Base-by-base conservation (phyloP, 257 asterid genomes). In the Linderniella brevidens region DNA sequence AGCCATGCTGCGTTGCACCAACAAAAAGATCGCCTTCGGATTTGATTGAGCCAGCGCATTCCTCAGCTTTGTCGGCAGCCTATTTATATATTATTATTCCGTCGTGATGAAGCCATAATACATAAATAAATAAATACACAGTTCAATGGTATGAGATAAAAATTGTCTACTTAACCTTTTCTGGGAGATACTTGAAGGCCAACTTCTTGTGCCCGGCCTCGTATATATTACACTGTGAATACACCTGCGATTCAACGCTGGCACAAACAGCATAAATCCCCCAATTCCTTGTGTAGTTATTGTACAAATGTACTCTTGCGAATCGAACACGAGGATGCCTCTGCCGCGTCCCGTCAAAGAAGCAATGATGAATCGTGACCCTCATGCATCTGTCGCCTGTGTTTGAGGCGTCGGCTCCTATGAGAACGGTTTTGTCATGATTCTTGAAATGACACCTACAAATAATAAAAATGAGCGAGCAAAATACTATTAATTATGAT, bases 331-430 rank as follows among this genome's bases (percentile, higher is more conserved):
- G 79, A 16, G 96, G 96, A 46, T 86, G 92, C 15, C 96, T 58
- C 68, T 86, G 96, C 35, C 80, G 61, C 4, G 97, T 86, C 56
- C 94, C 97, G 49, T 86, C 73, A 17, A 86, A 86, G 68, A 82
- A 82, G 48, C 97, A 82, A 58, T 86, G 97, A 68, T 86, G 97
- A 55, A 86, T 73, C 12, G 93, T 86, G 32, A 82, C 82, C n/a
- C 72, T 52, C 8, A 86, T 86, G 62, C 82, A 67, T 68, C 94
- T 65, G 42, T 86, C 96, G 0, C 67, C 67, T 3, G 63, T 63
- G 58, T 79, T 54, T 7, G 80, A 70, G 57, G 94, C 58, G 54
- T 82, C 93, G 11, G 72, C 90, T 15, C 96, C 94, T 0, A 86
- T 79, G 19, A 86, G 86, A 36, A 86, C 52, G 0, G 96, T 75